A percentile compares a stretch with the other conserved stretches of the same genome.
Evolutionary conservation across 2,329 filamentous ascomycete genomes (phyloP).

Genomic region (Waltergamsia citrina): DNA sequence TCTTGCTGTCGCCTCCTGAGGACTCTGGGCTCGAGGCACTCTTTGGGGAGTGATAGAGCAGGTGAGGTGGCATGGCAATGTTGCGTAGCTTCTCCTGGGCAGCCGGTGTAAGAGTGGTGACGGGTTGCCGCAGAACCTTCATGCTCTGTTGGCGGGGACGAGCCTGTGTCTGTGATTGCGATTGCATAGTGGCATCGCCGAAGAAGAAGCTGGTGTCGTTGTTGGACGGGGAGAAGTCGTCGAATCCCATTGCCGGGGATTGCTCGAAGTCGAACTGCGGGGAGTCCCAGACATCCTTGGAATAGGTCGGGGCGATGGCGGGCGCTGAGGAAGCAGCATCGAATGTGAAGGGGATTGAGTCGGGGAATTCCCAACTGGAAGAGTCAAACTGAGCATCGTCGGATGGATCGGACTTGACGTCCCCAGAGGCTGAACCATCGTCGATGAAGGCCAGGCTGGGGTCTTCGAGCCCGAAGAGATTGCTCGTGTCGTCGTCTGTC

Average conservation of each 20-base stretch:
- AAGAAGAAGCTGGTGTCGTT: slow-evolving; percentile 25
- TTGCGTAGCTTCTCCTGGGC: slow-evolving; percentile 52
- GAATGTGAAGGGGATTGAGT: slow-evolving; percentile 36
- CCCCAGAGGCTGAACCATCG: slow-evolving; percentile 15
- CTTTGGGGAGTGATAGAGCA: slow-evolving; percentile 50
- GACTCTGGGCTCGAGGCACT: slow-evolving; percentile 51
- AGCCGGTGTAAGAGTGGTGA: slow-evolving; percentile 40
- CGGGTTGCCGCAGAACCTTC: slow-evolving; percentile 10
- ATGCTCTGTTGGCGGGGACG: slow-evolving; percentile 15
- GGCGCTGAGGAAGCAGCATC: slow-evolving; percentile 26
- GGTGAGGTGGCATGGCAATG: slow-evolving; percentile 55
- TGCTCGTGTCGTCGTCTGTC: slow-evolving; percentile 27
- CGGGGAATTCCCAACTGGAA: slow-evolving; percentile 38
- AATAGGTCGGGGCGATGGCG: slow-evolving; percentile 19
- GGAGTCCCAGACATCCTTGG: slow-evolving; percentile 22
- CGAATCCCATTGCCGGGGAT: slow-evolving; percentile 19
- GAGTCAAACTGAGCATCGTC: slow-evolving; percentile 21
- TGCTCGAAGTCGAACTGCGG: slow-evolving; percentile 24
- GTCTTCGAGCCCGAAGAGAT: slow-evolving; percentile 35
- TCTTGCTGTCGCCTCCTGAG: slow-evolving; percentile 35
- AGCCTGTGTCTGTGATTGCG: slow-evolving; percentile 13
- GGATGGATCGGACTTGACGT: slow-evolving; percentile 11
- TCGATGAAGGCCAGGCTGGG: slow-evolving; percentile 26
- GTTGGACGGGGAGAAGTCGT: slow-evolving; percentile 17
- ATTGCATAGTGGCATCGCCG: slow-evolving; percentile 16